Evolutionary conservation across 1,284 basidiomycete genomes (phyloP), one percentile per base, ranked within the genome.

Genomic region (Cutaneotrichosporon mucoides): DNA sequence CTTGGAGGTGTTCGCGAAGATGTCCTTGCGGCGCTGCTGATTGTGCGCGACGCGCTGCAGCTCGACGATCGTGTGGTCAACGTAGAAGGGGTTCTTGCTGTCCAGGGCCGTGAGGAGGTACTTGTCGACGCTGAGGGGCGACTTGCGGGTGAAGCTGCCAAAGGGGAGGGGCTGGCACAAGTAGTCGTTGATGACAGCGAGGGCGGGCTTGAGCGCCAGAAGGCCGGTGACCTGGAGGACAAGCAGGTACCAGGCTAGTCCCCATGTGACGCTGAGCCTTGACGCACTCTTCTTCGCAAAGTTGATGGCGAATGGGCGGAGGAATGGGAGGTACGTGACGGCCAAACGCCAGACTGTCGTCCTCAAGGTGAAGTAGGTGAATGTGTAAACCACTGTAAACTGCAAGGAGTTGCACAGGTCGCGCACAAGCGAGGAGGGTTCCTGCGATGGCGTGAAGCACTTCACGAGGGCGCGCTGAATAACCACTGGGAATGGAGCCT

Each of bases 41-140:
- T 60, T 61, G 49, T 69, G 61, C 8, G 67, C 67, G 9, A 72
- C 62, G 34, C 73, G 66, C 16, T 73, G 63, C 3, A 76, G 65
- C 64, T 76, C 75, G 64, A 76, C 69, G 15, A 74, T 52, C 1
- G 75, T 76, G 64, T 75, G 73, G 62, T 72, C 71, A 8, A 71
- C 50, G 59, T 71, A 67, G 48, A 73, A 73, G 5, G 59, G 50
- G 48, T 75, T 66, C 43, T 67, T 60, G 13, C 67, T 66, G 48
- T 66, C 57, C 11, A 76, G 62, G 9, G 72, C 73, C 2, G 66
- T 66, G 36, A 74, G 62, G 10, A 76, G 65, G 45, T 75, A 73
- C 56, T 64, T 55, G 41, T 76, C 71, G 0, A 68, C 66, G 10
- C 57, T 59, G 11, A 75, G 59, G 3, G 71, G 70, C 13, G 68